phyloP scores from a whole-genome alignment of 805 yeast genomes.

The Nakazawaea wyomingensis region DNA sequence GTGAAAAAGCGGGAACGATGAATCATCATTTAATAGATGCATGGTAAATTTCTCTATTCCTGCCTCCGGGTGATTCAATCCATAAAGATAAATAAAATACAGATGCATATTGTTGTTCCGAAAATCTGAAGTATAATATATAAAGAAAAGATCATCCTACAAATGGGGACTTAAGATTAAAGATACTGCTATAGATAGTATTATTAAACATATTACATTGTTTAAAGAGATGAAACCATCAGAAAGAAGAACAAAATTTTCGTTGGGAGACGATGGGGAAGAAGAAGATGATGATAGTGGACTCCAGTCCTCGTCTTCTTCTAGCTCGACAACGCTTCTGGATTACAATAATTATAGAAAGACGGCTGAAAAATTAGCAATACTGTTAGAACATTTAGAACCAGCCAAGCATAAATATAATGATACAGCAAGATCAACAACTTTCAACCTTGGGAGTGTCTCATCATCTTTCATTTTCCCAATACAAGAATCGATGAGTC shows the following conservation, averaged over 20 bases:
- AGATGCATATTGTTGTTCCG: neutral
- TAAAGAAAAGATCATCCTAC: neutral
- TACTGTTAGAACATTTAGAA: conserved; percentile 4
- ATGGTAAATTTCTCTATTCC: neutral
- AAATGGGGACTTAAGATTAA: too few species aligned
- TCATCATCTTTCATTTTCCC: conserved; percentile 12
- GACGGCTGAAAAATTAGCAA: neutral
- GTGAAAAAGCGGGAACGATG: too few species aligned
- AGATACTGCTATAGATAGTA: too few species aligned
- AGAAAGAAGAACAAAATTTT: neutral
- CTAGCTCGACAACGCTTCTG: neutral
- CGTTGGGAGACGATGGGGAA: conserved; percentile 1
- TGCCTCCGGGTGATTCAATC: too few species aligned
- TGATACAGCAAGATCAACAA: conserved; percentile 5
- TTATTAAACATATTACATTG: too few species aligned
- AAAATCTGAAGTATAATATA: neutral
- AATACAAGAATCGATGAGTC: conserved; percentile 7
- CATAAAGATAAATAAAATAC: too few species aligned
- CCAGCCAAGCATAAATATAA: conserved; percentile 9
- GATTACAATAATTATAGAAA: neutral
- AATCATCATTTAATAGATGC: neutral
- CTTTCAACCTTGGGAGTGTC: conserved; percentile 8
- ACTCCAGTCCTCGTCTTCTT: neutral
- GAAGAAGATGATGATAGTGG: neutral
- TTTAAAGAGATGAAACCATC: neutral